These are phyloP conservation scores for Microbotryum violaceum DNA, from an alignment of 1,284 basidiomycete genomes.

Conservation along the genomic window DNA sequence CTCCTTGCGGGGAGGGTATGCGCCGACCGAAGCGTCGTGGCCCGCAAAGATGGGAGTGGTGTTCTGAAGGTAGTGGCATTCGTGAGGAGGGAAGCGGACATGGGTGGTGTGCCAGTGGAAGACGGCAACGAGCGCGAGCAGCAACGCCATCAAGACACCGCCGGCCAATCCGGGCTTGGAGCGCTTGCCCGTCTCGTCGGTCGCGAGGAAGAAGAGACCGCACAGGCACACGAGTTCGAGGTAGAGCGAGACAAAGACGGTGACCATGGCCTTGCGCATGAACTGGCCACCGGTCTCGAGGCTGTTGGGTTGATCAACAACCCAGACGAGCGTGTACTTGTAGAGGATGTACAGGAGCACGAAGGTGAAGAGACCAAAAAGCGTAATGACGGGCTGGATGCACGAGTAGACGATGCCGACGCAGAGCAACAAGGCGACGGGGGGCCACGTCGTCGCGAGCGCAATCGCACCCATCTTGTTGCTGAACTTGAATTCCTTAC, in stretches of 20 bases:
- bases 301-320: slow-evolving; percentile 40
- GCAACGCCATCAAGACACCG: slow-evolving; percentile 40
- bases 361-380: slow-evolving; percentile 39
- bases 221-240: slow-evolving; percentile 37
- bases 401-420: slow-evolving; percentile 43
- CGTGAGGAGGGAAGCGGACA: slow-evolving; percentile 28
- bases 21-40: too few relatives aligned
- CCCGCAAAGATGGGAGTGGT: too few relatives aligned
- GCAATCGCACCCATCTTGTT: slow-evolving; percentile 9
- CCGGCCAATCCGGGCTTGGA: slow-evolving; percentile 39
- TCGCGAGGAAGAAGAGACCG: slow-evolving; percentile 42
- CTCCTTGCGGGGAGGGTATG: too few relatives aligned
- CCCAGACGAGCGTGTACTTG: slow-evolving; percentile 44
- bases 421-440: slow-evolving; percentile 39
- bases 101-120: slow-evolving; percentile 38
- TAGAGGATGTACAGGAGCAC: slow-evolving; percentile 40
- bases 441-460: slow-evolving; percentile 13
- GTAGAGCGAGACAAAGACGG: slow-evolving; percentile 39
- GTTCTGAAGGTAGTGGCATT: too few relatives aligned
- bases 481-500: slow-evolving; percentile 10
- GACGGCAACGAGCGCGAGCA: slow-evolving; percentile 34
- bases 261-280: slow-evolving; percentile 43
- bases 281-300: slow-evolving; percentile 43
- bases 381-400: slow-evolving; percentile 43
- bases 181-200: slow-evolving; percentile 33